Base-by-base conservation (phyloP, 306 rosid genomes). In the Gastrolobium villosum region DNA sequence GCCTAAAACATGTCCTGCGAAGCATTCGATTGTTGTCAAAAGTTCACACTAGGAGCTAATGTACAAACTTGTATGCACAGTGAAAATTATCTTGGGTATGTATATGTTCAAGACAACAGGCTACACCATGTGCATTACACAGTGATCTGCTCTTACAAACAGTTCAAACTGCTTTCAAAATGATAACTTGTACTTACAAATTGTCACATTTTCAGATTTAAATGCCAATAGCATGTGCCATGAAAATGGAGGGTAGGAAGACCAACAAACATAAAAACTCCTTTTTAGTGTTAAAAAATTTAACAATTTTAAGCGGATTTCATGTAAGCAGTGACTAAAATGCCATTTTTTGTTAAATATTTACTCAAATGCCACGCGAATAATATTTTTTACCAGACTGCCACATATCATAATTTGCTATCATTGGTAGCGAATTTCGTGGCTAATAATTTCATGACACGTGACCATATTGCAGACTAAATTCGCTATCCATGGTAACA, bases 1-100 rank as follows among this genome's bases (percentile, higher is more conserved):
- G 26, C 26, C 26, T 20, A 20, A 67, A 79, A 72, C 75, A 85
- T 50, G 73, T 75, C 80, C 78, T 59, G 41, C 87, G 72, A 78
- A 50, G 70, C 78, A 64, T 65, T 83, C n/a, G 32, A 72, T 75
- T 71, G 35, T 34, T 68, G 64, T 37, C 74, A 72, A 74, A 62
- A 59, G 53, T 49, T 62, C 48, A 70, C 14, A 70, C 71, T 50
- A 46, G 4, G n/a, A 61, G 37, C 80, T 39, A 10, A 43, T 50
- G 78, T 28, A 49, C 28, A 15, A 66, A 49, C 54, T 30, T 34
- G 30, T 41, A 45, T 54, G 11, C 67, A 34, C 45, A 26, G 2
- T 31, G 20, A 40, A 53, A 9, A 73, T 73, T 3, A 35, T 63
- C 40, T 64, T 59, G 81, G 48, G 11, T 74, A 56, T 66, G 36